Base-by-base conservation (phyloP, 2,329 filamentous ascomycete species). In the Pseudogymnoascus destructans region DNA sequence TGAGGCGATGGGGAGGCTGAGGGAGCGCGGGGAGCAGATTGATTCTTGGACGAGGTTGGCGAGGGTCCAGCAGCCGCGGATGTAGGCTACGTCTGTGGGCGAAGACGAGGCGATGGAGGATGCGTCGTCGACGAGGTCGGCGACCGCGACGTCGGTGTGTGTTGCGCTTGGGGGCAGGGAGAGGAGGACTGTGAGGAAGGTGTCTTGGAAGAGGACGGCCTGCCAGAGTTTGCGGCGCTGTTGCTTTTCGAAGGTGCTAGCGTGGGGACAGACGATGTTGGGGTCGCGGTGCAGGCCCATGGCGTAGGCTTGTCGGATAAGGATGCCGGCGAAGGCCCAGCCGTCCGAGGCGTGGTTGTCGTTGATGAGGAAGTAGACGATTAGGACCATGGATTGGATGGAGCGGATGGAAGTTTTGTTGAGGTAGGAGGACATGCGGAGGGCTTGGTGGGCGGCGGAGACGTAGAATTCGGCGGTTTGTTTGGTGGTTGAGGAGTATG, bases 271-370 rank as follows among this genome's bases (percentile, higher is more conserved):
- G 19, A 84, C 84, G 60, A 88, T 82, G 60, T 89, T 87, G 0
- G 87, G 87, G 66, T 91, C 86, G 13, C 87, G 81, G 68, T 92
- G 86, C 10, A 92, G 70, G 0, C 87, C 86, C 83, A 92, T 87
- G 21, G 87, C 87, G 65, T 90, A 91, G 0, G 87, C 82, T 70
- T 92, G 87, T 23, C 87, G 78, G 63, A 89, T 83, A 19, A 89
- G 70, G 23, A 92, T 84, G 5, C 87, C 87, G 0, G 85, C 85
- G 74, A 90, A 92, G 0, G 86, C 84, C 83, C 87, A 92, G 1
- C 87, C 87, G 67, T 92, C 87, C 0, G 85, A 87, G 3, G 86
- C 86, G 65, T 91, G 87, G 65, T 90, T 90, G 69, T 92, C 87
- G 65, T 92, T 92, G 73, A 91, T 90, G 33, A 92, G 75, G 64